Percentiles rank a stretch among this genome's conserved stretches.
These are phyloP conservation scores for Cyclocybe aegerita DNA, from an alignment of 768 basidiomycete genomes.

Conservation along the genomic window DNA sequence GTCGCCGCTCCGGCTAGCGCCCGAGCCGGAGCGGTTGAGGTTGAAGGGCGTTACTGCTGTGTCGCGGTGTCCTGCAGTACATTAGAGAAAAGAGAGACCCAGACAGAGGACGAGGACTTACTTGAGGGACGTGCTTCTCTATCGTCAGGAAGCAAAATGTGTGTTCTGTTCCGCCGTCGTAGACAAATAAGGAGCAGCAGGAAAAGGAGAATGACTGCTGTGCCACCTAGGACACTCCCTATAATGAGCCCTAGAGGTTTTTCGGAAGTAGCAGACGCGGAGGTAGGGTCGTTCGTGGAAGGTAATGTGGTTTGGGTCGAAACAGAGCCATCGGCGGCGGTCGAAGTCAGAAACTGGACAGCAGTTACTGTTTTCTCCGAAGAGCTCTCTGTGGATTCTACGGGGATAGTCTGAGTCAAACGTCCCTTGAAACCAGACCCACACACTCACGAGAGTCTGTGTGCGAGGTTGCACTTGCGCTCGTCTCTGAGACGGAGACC, in stretches of 20 bases:
- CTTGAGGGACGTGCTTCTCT: neutral
- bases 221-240: conserved; percentile 1
- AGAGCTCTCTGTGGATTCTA: neutral
- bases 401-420: neutral
- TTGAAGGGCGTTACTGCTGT: neutral
- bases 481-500: neutral
- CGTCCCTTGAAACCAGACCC: neutral
- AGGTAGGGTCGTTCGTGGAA: neutral
- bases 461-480: neutral
- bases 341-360: conserved; percentile 3
- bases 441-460: neutral
- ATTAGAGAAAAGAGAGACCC: neutral
- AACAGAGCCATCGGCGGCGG: neutral
- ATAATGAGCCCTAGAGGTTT: conserved; percentile 2
- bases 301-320: neutral
- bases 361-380: neutral
- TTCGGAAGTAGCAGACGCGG: neutral
- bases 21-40: neutral
- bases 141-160: neutral
- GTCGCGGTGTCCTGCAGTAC: neutral
- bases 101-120: no score
- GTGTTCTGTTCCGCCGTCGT: neutral
- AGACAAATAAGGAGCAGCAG: conserved; percentile 1
- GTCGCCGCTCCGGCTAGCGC: neutral
- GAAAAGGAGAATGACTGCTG: conserved; percentile 1